Evolutionary conservation across 23 red algal species (phyloP), one percentile per base, ranked within the genome.

Genomic region (Gracilaria vermiculophylla): DNA sequence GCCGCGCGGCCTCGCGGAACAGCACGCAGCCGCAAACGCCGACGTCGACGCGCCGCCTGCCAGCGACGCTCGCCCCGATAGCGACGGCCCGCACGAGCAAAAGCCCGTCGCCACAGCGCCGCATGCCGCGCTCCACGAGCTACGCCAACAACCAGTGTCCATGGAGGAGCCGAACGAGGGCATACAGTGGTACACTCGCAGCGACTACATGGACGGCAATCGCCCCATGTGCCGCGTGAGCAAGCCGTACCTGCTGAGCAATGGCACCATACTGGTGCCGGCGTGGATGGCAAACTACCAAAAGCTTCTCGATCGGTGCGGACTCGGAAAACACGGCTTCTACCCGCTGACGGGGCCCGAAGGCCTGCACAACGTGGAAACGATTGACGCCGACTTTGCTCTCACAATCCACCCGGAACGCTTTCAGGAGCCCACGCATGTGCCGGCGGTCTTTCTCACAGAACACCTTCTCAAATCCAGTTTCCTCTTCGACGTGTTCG

Each of bases 401-500:
- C 66, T 88, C 37, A 88, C 84, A 21, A 77, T 88, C 53, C 84
- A 88, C 33, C 84, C 72, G 37, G 84, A 88, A 39, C 66, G 69
- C 31, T 88, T 88, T 41, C 84, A 88, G 56, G 84, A 88, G 61
- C 84, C 84, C 20, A 88, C 84, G 29, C 84, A 88, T 31, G 84
- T 31, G 11, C 69, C 84, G 11, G 45, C 84, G 7, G 69, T 88
- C 27, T 88, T 60, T 42, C 69, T 88, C 49, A 88, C 84, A 19
- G 84, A 88, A 42, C 84, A 88, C 34, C 62, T 88, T 76, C 69
- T 88, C 15, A 88, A 88, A 37, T 48, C 84, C 8, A 76, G 67
- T 65, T 88, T 77, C 39, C 69, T 88, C 11, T 88, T 88, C 52
- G 84, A 77, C 66, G 72, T 88, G 17, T 88, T 88, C 50, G 72